These are phyloP conservation scores for Sicyos edulis DNA, from an alignment of 306 rosid genomes.

Conservation along the genomic window DNA sequence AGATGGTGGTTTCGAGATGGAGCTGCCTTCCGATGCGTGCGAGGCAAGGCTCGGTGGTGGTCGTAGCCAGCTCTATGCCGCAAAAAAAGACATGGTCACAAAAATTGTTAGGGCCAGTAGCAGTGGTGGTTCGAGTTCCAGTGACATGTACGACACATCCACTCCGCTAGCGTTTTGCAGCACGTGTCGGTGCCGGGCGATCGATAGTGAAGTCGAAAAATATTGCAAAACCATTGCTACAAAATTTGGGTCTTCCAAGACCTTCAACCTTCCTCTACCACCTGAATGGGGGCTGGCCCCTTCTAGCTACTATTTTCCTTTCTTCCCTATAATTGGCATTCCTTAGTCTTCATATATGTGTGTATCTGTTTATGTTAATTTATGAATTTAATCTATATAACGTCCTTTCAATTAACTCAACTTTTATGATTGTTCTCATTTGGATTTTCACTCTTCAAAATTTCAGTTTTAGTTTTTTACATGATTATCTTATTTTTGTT, in stretches of 20 bases:
- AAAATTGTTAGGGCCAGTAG: conserved; percentile 23
- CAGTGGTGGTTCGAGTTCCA: conserved; percentile 5
- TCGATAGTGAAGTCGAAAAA: neutral
- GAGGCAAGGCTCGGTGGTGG: conserved; percentile 58
- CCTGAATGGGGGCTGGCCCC: conserved; percentile 87
- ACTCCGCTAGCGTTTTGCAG: conserved; percentile 52
- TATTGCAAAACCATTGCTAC: conserved; percentile 29
- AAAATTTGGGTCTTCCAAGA: conserved; percentile 48
- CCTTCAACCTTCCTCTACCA: conserved; percentile 61
- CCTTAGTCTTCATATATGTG: neutral
- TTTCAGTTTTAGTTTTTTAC: no score
- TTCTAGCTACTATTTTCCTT: conserved; percentile 57
- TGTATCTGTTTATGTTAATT: neutral
- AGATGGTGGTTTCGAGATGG: conserved; percentile 53
- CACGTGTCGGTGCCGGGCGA: conserved; percentile 54
- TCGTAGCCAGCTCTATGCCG: conserved; percentile 45
- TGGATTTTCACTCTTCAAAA: no score
- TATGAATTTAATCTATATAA: neutral
- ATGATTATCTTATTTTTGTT: no score
- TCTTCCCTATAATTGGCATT: conserved; percentile 80
- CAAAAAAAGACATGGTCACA: conserved; percentile 34
- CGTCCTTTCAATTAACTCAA: no score
- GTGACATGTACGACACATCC: conserved; percentile 41
- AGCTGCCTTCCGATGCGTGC: conserved; percentile 47
- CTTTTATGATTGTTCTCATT: no score